phyloP scores from a whole-genome alignment of 192 early-diverging fungal species.

The Backusella macrospora region DNA sequence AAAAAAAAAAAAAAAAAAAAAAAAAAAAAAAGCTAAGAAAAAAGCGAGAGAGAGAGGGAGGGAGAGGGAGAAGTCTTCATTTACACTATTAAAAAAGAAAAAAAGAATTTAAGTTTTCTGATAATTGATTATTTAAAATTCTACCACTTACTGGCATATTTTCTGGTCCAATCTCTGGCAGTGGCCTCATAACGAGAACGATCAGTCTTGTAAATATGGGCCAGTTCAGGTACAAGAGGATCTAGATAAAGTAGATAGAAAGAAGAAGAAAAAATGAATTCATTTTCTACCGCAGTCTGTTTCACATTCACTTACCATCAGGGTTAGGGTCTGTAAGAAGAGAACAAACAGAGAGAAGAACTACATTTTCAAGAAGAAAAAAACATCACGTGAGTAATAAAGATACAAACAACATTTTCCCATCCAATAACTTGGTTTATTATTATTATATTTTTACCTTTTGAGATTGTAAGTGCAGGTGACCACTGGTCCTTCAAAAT shows the following conservation, averaged over 20 bases:
- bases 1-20: too few species aligned
- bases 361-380: slow-evolving; percentile 38
- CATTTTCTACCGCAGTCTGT: not conserved
- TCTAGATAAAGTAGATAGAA: slow-evolving; percentile 47
- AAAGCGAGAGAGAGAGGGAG: too few species aligned
- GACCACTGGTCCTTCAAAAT: slow-evolving; percentile 99
- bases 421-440: slow-evolving; percentile 7
- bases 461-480: slow-evolving; percentile 97
- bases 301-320: slow-evolving; percentile 37
- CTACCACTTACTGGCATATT: slow-evolving; percentile 63
- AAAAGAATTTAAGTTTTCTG: not conserved
- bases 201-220: slow-evolving; percentile 97
- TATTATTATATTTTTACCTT: slow-evolving; percentile 55
- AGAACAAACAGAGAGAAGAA: slow-evolving; percentile 95
- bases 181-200: slow-evolving; percentile 82
- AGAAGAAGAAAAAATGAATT: not conserved
- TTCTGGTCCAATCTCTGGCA: slow-evolving; percentile 93
- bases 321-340: slow-evolving; percentile 99
- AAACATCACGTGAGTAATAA: slow-evolving; percentile 6
- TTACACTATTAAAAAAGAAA: not conserved
- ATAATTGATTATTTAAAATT: not conserved
- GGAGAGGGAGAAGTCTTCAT: not conserved
- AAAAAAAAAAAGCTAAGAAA: too few species aligned
- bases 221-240: slow-evolving; percentile 97
- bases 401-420: not conserved